These are phyloP conservation scores for Pythium sp. DNA, from an alignment of 352 stramenopile species.

Conservation along the genomic window DNA sequence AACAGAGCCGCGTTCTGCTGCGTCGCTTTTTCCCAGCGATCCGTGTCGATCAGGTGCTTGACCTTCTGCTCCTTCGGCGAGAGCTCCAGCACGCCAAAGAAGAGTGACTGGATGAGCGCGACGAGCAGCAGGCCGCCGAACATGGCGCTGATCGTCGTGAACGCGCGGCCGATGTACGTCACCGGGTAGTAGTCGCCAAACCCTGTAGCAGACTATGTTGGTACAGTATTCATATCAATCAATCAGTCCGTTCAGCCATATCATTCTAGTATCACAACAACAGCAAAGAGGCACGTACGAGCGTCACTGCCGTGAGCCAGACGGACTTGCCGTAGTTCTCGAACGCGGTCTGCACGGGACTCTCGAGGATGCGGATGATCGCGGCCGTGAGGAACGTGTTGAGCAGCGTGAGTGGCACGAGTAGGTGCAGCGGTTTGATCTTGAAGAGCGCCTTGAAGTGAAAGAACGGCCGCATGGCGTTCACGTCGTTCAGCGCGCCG, in stretches of 20 bases:
- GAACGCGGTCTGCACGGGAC: constrained; percentile 55
- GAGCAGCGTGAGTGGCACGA: constrained; percentile 55
- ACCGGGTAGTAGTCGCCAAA: constrained; percentile 75
- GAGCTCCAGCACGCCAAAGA: constrained; percentile 74
- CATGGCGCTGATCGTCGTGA: constrained; percentile 62
- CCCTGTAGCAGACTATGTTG: constrained; percentile 51
- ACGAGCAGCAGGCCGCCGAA: constrained; percentile 69
- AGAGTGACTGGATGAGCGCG: constrained; percentile 71
- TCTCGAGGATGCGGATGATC: constrained; percentile 74
- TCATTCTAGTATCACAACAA: not conserved
- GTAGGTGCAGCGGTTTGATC: constrained; percentile 51
- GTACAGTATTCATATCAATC: not conserved
- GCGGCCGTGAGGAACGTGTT: constrained; percentile 60
- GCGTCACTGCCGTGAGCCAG: constrained; percentile 65
- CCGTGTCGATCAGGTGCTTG: constrained; percentile 63
- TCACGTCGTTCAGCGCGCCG: constrained; percentile 70
- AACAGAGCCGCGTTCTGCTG: constrained; percentile 38
- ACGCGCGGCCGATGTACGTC: constrained; percentile 57
- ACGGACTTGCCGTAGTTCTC: constrained; percentile 72
- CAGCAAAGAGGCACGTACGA: constrained; percentile 34
- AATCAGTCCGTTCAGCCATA: not conserved
- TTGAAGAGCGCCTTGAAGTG: constrained; percentile 83
- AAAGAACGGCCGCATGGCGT: constrained; percentile 74
- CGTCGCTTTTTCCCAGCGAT: constrained; percentile 49
- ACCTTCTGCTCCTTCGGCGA: constrained; percentile 59